These are phyloP conservation scores for Trichoderma reesei DNA, from an alignment of 495 filamentous ascomycete genomes.

Conservation along the genomic window DNA sequence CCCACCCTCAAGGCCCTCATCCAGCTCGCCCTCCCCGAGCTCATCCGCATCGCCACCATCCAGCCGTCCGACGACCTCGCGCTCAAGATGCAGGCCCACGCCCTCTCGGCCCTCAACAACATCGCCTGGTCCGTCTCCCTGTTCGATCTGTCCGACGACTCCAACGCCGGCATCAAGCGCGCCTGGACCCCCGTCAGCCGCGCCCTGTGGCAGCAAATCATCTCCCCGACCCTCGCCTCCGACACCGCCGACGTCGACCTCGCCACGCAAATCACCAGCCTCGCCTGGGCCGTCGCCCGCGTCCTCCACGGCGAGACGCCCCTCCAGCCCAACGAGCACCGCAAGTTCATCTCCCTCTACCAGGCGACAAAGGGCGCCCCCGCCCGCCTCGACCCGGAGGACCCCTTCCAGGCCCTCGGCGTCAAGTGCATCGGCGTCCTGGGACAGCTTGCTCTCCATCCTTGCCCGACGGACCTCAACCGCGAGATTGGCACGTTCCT, in stretches of 20 bases:
- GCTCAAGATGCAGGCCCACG: constrained; percentile 32
- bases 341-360: constrained; percentile 52
- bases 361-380: constrained; percentile 34
- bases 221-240: constrained; percentile 41
- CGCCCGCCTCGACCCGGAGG: constrained; percentile 20
- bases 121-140: constrained; percentile 49
- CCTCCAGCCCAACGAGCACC: constrained; percentile 37
- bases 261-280: constrained; percentile 44
- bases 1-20: constrained; percentile 40
- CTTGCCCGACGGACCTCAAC: constrained; percentile 34
- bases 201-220: constrained; percentile 41
- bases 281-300: constrained; percentile 53
- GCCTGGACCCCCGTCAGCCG: constrained; percentile 41
- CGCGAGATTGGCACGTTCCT: constrained; percentile 51
- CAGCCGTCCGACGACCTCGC: constrained; percentile 15
- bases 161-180: constrained; percentile 30
- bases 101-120: constrained; percentile 48
- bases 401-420: constrained; percentile 42
- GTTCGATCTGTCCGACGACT: constrained; percentile 34
- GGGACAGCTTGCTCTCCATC: constrained; percentile 43
- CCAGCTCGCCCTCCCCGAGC: constrained; percentile 36
- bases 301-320: constrained; percentile 26
- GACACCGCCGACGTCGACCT: constrained; percentile 51
- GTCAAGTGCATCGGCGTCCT: constrained; percentile 54
- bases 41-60: constrained; percentile 32